These are phyloP conservation scores for Geotrichum ghanense DNA, from an alignment of 805 yeast species.

Conservation along the genomic window DNA sequence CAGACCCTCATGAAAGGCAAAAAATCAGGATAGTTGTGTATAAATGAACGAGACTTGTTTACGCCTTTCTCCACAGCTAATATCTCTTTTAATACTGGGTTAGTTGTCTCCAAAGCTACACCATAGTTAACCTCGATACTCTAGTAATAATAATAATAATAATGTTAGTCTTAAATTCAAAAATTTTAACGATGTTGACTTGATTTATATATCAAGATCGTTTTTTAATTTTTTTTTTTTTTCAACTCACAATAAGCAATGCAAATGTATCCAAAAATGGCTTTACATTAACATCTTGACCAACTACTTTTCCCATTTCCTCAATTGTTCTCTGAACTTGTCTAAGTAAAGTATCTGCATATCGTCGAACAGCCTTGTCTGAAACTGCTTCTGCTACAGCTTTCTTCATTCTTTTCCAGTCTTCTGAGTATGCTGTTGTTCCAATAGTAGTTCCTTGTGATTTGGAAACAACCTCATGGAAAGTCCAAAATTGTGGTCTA, in stretches of 20 bases:
- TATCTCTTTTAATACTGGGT: slow-evolving; percentile 20
- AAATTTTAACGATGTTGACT: too few relatives aligned
- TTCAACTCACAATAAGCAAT: neutral
- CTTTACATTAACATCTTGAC: neutral
- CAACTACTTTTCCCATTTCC: neutral
- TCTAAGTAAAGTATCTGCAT: neutral
- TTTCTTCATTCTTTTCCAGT: slow-evolving; percentile 26
- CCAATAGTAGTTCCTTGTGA: slow-evolving; percentile 19
- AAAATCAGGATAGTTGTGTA: slow-evolving; percentile 29
- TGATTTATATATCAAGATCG: too few relatives aligned
- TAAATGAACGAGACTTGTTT: slow-evolving; percentile 27
- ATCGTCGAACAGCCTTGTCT: neutral
- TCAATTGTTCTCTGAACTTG: neutral
- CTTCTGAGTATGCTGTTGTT: slow-evolving; percentile 15
- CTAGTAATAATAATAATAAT: neutral
- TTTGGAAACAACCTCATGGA: slow-evolving; percentile 49
- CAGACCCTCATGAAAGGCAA: slow-evolving; percentile 25
- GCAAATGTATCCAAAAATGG: neutral
- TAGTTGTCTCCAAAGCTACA: neutral
- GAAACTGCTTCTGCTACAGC: slow-evolving; percentile 27
- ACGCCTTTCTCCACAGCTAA: slow-evolving; percentile 23
- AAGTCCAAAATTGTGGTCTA: slow-evolving; percentile 54
- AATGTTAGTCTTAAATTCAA: neutral
- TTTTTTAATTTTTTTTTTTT: too few relatives aligned
- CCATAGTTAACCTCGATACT: neutral